Evolutionary conservation across 116 monocot genomes (phyloP), one percentile per base, ranked within the genome.

Genomic region (Trichopus zeylanicus): DNA sequence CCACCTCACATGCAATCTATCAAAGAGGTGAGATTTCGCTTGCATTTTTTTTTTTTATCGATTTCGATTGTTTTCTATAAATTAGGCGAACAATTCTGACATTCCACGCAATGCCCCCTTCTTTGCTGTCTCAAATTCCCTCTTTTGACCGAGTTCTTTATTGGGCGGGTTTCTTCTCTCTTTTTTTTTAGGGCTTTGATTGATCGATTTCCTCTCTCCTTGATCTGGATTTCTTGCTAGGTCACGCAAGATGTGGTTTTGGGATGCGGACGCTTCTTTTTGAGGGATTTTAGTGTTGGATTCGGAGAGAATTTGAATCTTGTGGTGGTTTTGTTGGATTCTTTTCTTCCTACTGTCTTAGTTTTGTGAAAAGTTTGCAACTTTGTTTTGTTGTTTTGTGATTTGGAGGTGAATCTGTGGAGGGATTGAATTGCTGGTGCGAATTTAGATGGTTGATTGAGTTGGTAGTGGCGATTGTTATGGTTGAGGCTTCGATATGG

Each of bases 401-500:
- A 42, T 9, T 12, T 18, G 42, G 42, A 16, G 42, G 42, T 42
- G 42, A 33, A 5, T 33, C 8, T 4, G 4, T 33, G 32, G 32
- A 33, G 32, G 32, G 32, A 33, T 33, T 33, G 32, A 8, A n/a
- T n/a, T n/a, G n/a, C n/a, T 4, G 32, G n/a, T 42, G 42, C 18
- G 42, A 42, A 42, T 42, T 13, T n/a, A 42, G 42, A n/a, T 10
- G 42, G n/a, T 13, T 42, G 42, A 42, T 42, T 42, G 42, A 42
- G 3, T 42, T 18, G 42, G 26, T 21, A n/a, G n/a, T n/a, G n/a
- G n/a, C n/a, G n/a, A n/a, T n/a, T n/a, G n/a, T n/a, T n/a, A 31
- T 49, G 70, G 20, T 60, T 29, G 29, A 24, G 30, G 51, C 12
- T 16, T 15, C 23, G 57, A 48, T 59, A 70, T 67, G 77, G 71